A percentile compares a stretch with the other conserved stretches of the same genome.
Conservation (phyloP, 2,329 filamentous ascomycete species). For the Neofusicoccum umdonicola region DNA sequence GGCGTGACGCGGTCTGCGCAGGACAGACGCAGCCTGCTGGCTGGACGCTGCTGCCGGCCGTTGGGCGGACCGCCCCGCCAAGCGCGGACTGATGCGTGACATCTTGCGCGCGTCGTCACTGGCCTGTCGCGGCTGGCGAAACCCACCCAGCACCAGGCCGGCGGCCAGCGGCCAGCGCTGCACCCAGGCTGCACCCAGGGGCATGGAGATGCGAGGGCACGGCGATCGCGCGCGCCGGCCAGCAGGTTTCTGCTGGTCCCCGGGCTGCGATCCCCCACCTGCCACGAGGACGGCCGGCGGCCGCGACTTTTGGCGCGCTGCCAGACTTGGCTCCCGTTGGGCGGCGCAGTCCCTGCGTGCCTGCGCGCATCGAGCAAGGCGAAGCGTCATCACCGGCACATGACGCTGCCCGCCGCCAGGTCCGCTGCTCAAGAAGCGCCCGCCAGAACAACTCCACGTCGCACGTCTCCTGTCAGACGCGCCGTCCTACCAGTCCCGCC, state of each 20-base stretch:
- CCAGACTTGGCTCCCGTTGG: not conserved
- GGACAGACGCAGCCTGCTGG: not conserved
- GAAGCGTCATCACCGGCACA: not conserved
- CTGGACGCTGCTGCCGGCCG: not conserved
- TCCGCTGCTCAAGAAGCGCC: not conserved
- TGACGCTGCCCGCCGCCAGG: not conserved
- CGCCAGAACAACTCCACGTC: not conserved
- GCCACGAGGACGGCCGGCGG: not conserved
- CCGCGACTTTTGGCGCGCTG: not conserved
- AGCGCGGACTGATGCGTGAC: not conserved
- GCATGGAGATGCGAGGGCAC: not conserved
- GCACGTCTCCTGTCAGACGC: not conserved
- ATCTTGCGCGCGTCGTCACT: not conserved
- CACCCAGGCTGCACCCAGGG: not conserved
- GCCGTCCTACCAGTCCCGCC: not conserved
- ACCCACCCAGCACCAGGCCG: not conserved
- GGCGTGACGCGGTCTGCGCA: not conserved
- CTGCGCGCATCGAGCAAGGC: not conserved
- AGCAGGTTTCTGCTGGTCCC: conserved; percentile 2
- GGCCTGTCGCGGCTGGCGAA: not conserved
- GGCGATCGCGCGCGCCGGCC: not conserved
- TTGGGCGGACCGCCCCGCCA: not conserved
- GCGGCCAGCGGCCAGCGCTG: not conserved
- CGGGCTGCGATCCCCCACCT: conserved; percentile 3
- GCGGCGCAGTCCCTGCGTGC: not conserved